These are phyloP conservation scores for Tuber umbilicatum DNA, from an alignment of 495 filamentous ascomycete species.

Conservation along the genomic window DNA sequence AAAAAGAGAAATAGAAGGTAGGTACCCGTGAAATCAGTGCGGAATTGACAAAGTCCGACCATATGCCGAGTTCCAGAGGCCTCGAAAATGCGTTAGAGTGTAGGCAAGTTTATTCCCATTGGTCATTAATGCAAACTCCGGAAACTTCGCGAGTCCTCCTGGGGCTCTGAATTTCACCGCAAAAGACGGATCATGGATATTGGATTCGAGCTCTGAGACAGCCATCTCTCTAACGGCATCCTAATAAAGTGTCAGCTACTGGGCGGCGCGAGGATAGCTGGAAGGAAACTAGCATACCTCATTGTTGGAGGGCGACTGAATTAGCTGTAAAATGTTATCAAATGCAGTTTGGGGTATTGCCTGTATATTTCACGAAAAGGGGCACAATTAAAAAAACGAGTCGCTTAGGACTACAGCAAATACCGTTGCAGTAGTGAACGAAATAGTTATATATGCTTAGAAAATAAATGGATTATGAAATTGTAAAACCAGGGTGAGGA, in stretches of 20 bases:
- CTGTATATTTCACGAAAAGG: background rate
- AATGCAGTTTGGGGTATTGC: conserved; percentile 14
- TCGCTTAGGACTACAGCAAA: background rate
- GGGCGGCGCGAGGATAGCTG: conserved; percentile 10
- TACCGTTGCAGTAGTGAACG: background rate
- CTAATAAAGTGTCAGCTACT: conserved; percentile 40
- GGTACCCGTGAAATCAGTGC: conserved; percentile 63
- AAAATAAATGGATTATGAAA: background rate
- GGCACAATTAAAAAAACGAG: background rate
- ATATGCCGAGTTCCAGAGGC: conserved; percentile 90
- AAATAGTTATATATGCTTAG: background rate
- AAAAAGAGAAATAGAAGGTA: conserved; percentile 3
- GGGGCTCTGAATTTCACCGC: conserved; percentile 90
- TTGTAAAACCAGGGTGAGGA: background rate
- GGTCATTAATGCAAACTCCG: conserved; percentile 71
- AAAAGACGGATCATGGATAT: conserved; percentile 92
- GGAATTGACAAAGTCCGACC: conserved; percentile 74
- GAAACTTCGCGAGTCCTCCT: conserved; percentile 73
- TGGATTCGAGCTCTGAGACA: conserved; percentile 90
- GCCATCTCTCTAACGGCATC: conserved; percentile 98
- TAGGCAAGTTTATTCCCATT: conserved; percentile 94
- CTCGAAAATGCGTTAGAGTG: conserved; percentile 75
- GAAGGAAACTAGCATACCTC: conserved; percentile 44
- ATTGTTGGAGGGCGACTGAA: conserved; percentile 61
- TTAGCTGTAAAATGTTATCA: conserved; percentile 58